Evolutionary conservation across 1,284 basidiomycete species (phyloP).

Genomic region (Malassezia slooffiae): DNA sequence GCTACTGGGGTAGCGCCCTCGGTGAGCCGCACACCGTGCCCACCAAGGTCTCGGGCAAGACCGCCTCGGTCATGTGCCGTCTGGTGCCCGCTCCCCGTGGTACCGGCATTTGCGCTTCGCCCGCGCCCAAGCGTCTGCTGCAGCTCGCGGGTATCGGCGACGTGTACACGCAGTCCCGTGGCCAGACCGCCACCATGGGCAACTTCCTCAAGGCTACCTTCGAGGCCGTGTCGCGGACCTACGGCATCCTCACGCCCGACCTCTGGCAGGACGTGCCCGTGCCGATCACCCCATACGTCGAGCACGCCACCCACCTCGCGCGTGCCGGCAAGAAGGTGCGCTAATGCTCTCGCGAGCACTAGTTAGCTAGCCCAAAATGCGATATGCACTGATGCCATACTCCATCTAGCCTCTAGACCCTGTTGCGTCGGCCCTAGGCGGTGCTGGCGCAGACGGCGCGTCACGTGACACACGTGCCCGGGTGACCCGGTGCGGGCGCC

Average conservation of each 20-base stretch:
- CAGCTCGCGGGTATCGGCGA: slow-evolving; percentile 97
- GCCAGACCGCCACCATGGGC: slow-evolving; percentile 97
- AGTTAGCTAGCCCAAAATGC: slow-evolving; percentile 8
- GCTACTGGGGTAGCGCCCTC: slow-evolving; percentile 76
- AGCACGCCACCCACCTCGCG: slow-evolving; percentile 42
- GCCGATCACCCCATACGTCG: slow-evolving; percentile 51
- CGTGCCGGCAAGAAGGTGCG: slow-evolving; percentile 38
- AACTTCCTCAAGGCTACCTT: slow-evolving; percentile 99
- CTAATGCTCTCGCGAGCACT: slow-evolving; percentile 2
- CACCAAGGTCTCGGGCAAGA: slow-evolving; percentile 95
- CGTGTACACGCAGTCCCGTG: slow-evolving; percentile 85
- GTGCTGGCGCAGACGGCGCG: background rate
- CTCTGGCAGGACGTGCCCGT: slow-evolving; percentile 84
- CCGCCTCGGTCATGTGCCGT: slow-evolving; percentile 98
- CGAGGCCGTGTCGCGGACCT: slow-evolving; percentile 92
- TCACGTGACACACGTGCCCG: slow-evolving; percentile 9
- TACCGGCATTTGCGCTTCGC: slow-evolving; percentile 98
- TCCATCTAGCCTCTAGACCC: too few species aligned
- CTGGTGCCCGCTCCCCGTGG: slow-evolving; percentile 94
- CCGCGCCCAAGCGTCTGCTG: slow-evolving; percentile 88
- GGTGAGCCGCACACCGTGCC: slow-evolving; percentile 99
- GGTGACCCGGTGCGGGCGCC: slow-evolving; percentile 6
- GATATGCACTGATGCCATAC: slow-evolving; percentile 6
- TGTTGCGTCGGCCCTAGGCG: too few species aligned
- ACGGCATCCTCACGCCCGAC: slow-evolving; percentile 92